Evolutionary conservation across 305 asterid genomes (phyloP), one percentile per base, ranked within the genome.

Genomic region (Fraxinus sp.): DNA sequence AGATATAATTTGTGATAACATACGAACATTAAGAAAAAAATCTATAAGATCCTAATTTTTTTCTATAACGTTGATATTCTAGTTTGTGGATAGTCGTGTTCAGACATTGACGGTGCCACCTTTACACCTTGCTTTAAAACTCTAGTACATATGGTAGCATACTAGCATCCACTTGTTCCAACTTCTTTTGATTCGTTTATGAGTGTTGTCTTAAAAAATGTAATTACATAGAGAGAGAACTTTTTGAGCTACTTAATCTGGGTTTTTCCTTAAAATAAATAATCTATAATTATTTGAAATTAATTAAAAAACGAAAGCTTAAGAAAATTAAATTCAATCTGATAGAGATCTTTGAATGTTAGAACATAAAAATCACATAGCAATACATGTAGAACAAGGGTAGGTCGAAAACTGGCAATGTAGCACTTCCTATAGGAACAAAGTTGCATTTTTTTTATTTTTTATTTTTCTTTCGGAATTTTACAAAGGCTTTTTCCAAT

Each of bases 401-500:
- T 66, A 66, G 74, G 35, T 24, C 37, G 36, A 64, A n/a, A 59
- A 37, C 49, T 64, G 30, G 72, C 59, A 18, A 32, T 68, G 74
- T 20, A 43, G 79, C 80, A 78, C n/a, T 37, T 7, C 20, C 62
- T 52, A 52, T 16, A 52, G 62, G 62, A 52, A 52, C 4, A 36
- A 74, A 78, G 28, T 35, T 46, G n/a, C n/a, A 46, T 46, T 46
- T 3, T 46, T 32, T 32, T 30, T 28, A 24, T 24, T 24, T 24
- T 24, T 24, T 24, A 24, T 28, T 32, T 32, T 46, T 46, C 49
- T n/a, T n/a, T n/a, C 20, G 75, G 79, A 80, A 77, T 84, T 78
- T 83, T 83, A 4, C 36, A n/a, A 55, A 78, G 14, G 74, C 26
- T 8, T 79, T 75, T 30, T 74, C 78, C 41, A 74, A 49, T 62